Conservation (phyloP, 805 yeast species). For the Grigorovia transvaalensis region DNA sequence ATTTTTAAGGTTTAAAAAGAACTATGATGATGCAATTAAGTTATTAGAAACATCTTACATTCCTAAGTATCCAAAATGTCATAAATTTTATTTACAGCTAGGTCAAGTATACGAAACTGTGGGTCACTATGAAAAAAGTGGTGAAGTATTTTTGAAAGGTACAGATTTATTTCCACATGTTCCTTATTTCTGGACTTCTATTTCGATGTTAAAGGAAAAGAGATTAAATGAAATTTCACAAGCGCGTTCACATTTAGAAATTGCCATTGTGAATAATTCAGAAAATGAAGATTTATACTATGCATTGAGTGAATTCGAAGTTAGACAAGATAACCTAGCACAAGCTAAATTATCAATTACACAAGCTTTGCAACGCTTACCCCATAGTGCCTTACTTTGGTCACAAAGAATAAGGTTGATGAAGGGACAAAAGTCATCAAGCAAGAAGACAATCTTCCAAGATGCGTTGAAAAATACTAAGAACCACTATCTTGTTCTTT, state of each 20-base stretch:
- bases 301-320: constrained; percentile 51
- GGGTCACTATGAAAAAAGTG: constrained; percentile 31
- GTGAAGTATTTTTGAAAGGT: constrained; percentile 40
- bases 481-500: constrained; percentile 47
- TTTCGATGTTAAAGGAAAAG: constrained; percentile 39
- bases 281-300: constrained; percentile 44
- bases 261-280: constrained; percentile 46
- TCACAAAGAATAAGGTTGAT: constrained; percentile 39
- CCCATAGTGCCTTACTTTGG: constrained; percentile 58
- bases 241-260: constrained; percentile 66
- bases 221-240: constrained; percentile 35
- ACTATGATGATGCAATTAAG: constrained; percentile 30
- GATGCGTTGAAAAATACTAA: constrained; percentile 63
- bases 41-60: constrained; percentile 38
- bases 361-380: constrained; percentile 48
- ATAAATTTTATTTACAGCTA: constrained; percentile 50
- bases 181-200: constrained; percentile 43
- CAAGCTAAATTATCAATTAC: constrained; percentile 48
- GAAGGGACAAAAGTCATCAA: constrained; percentile 35
- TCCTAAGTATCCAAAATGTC: constrained; percentile 36
- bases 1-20: constrained; percentile 34
- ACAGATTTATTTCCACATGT: constrained; percentile 37
- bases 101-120: constrained; percentile 41
- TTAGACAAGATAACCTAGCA: constrained; percentile 34
- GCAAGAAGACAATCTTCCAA: constrained; percentile 47